These are phyloP conservation scores for Aquilaria sinensis DNA, from an alignment of 345 rosid species.

Conservation along the genomic window DNA sequence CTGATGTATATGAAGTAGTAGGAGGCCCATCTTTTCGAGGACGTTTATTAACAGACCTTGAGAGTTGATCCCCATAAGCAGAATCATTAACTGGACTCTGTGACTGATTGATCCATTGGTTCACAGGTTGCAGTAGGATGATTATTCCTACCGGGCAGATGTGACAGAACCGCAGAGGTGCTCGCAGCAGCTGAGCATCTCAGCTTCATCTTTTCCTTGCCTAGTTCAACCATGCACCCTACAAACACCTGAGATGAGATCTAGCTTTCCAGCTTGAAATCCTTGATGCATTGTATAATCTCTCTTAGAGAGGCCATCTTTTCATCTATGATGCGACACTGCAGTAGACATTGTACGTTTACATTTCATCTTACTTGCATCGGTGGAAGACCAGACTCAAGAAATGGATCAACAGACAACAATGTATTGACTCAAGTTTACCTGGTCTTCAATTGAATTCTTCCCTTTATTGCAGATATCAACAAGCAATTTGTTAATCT, in stretches of 20 bases:
- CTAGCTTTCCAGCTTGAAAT: conserved; percentile 13
- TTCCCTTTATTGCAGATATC: conserved; percentile 3
- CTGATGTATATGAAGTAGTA: neutral
- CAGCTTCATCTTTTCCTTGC: conserved; percentile 11
- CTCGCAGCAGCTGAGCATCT: neutral
- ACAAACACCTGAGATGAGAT: neutral
- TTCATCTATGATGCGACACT: conserved; percentile 18
- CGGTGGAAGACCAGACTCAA: neutral
- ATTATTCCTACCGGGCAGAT: neutral
- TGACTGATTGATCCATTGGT: no score
- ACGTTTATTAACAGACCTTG: conserved; percentile 12
- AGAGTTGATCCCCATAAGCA: neutral
- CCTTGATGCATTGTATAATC: conserved; percentile 21
- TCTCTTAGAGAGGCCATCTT: conserved; percentile 16
- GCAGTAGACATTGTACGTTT: neutral
- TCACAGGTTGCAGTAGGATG: neutral
- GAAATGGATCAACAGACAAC: neutral
- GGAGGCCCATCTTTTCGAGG: conserved; percentile 4
- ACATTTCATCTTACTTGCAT: neutral
- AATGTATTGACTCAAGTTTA: neutral
- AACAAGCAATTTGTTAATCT: conserved; percentile 1
- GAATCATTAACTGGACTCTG: neutral
- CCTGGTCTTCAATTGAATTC: conserved; percentile 15
- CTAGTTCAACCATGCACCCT: conserved; percentile 7
- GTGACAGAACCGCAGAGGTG: neutral